phyloP scores from a whole-genome alignment of 2,329 filamentous ascomycete genomes.

The Botrytis pseudocinerea region DNA sequence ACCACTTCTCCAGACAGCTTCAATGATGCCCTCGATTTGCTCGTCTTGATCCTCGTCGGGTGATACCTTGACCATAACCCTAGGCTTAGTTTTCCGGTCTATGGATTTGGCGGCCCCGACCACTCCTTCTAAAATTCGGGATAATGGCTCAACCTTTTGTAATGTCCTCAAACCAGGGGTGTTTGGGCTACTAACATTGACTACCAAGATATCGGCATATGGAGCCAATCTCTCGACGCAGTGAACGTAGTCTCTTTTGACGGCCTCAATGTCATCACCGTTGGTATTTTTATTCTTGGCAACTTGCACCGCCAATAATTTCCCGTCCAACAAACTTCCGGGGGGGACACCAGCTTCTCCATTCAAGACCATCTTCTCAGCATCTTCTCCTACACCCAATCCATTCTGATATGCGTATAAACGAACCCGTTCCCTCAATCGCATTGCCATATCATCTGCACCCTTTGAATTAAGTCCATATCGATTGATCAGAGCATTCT shows the following conservation, averaged over 20 bases:
- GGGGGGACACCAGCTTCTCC: constrained; percentile 77
- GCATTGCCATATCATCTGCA: constrained; percentile 80
- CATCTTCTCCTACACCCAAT: constrained; percentile 60
- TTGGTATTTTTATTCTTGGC: constrained; percentile 96
- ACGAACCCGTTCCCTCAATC: constrained; percentile 74
- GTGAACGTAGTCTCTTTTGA: constrained; percentile 81
- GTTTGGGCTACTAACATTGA: constrained; percentile 97
- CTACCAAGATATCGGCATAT: constrained; percentile 94
- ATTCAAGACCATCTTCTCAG: constrained; percentile 72
- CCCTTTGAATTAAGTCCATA: constrained; percentile 94
- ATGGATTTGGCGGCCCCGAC: constrained; percentile 73
- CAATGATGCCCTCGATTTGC: constrained; percentile 85
- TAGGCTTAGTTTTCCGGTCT: constrained; percentile 70
- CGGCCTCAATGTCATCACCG: constrained; percentile 79
- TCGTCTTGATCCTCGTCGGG: constrained; percentile 87
- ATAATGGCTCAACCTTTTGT: constrained; percentile 81
- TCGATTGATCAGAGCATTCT: constrained; percentile 89
- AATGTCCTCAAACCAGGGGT: constrained; percentile 87
- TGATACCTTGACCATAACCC: constrained; percentile 97
- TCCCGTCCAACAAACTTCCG: constrained; percentile 74
- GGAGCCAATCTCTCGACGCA: constrained; percentile 80
- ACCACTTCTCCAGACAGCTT: constrained; percentile 78
- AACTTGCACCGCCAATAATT: constrained; percentile 85
- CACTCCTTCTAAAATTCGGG: constrained; percentile 76
- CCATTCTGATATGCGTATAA: constrained; percentile 72